Evolutionary conservation across 768 basidiomycete species (phyloP), one percentile per base, ranked within the genome.

Genomic region (Tulasnella sp.): DNA sequence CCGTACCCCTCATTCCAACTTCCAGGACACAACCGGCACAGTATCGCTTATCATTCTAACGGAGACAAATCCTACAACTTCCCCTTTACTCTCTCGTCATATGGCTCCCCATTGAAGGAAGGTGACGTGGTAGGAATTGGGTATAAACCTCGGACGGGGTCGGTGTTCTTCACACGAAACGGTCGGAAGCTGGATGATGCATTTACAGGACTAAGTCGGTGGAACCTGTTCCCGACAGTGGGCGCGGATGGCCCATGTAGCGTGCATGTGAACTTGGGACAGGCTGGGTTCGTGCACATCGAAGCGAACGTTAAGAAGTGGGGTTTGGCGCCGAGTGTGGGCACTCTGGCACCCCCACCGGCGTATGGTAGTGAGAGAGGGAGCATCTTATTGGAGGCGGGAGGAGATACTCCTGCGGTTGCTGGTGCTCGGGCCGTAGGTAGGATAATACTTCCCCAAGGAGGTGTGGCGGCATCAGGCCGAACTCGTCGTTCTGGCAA

Each of bases 291-390:
- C 69, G 96, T 98, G 41, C 98, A 96, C 67, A 97, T 99, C 67
- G 96, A 99, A 73, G 96, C 96, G 32, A 97, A 99, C 69, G 96
- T 99, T 63, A 99, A 99, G 79, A 98, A 97, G 70, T 99, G 96
- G 96, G 96, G 96, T 17, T 73, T 98, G 30, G 96, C 96, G 32
- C 96, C 96, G 7, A 96, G 93, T 70, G 86, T 94, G 13, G 96
- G 96, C 49, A 98, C 96, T 0, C 78, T 98, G 9, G 95, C 95
- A 1, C 96, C 96, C 15, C 96, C 96, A 27, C 96, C 96, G 4
- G 94, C 96, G 0, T 98, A 98, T 71, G 96, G 96, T 17, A 92
- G 88, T 66, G 96, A 99, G 70, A 80, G 93, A 10, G 96, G 95
- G 7, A 95, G 91, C 68, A 97, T 99, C 60, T 76, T 99, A 8